These are phyloP conservation scores for Saitozyma sp. DNA, from an alignment of 768 basidiomycete species.

Conservation along the genomic window DNA sequence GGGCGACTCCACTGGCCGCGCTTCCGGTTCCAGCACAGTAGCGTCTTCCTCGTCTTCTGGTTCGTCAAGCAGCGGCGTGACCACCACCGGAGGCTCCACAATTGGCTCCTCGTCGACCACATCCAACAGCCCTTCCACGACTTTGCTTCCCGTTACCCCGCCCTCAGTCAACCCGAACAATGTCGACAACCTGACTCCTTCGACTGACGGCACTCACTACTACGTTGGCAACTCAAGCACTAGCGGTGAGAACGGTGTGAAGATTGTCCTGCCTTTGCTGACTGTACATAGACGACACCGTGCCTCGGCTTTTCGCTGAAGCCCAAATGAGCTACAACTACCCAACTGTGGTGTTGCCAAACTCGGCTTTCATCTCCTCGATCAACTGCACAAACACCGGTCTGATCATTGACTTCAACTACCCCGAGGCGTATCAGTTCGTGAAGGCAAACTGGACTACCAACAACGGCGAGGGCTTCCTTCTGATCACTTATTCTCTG, in stretches of 20 bases:
- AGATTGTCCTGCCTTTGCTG: too few species aligned
- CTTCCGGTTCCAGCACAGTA: too few species aligned
- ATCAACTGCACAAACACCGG: not conserved
- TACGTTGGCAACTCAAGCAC: not conserved
- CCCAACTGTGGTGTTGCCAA: slow-evolving; percentile 1
- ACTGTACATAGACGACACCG: not conserved
- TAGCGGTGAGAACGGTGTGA: not conserved
- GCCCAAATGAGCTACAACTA: not conserved
- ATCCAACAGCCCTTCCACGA: not conserved
- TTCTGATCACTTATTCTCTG: slow-evolving; percentile 1
- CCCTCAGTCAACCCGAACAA: not conserved
- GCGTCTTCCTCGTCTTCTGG: too few species aligned
- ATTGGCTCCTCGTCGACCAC: too few species aligned
- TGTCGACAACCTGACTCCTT: not conserved
- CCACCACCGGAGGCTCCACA: too few species aligned
- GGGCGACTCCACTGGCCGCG: too few species aligned
- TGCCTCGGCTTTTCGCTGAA: not conserved
- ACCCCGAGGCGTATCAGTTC: not conserved
- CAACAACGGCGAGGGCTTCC: slow-evolving; percentile 1
- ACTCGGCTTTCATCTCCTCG: not conserved
- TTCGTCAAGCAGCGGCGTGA: too few species aligned
- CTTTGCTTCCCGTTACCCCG: not conserved
- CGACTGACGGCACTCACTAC: not conserved
- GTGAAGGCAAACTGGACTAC: slow-evolving; percentile 5
- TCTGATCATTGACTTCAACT: not conserved